Base-by-base conservation (phyloP, 148 eudicot genomes). In the Vaccinium vitisidaea region DNA sequence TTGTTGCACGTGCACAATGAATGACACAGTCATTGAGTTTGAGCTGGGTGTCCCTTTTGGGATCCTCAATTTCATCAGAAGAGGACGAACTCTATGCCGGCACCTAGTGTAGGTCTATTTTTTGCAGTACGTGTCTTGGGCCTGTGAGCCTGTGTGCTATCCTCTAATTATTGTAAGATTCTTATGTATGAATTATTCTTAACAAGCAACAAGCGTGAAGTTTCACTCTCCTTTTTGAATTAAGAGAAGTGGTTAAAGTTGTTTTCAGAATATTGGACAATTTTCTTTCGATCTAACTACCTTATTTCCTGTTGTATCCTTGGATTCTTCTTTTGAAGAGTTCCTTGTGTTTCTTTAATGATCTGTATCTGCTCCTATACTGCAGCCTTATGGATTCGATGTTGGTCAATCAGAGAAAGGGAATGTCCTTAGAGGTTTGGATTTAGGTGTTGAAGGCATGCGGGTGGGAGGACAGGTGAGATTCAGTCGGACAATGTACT, bases 321-420 rank as follows among this genome's bases (percentile, higher is more conserved):
- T 32, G 32, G 32, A 32, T 32, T 32, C 32, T 32, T 32, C 32
- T 82, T 30, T 81, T 6, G 1, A 81, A 46, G 36, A 67, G 8
- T 53, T 11, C 32, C 12, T 19, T 4, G 39, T 7, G 58, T 81
- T 9, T 78, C 36, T 25, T 21, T 23, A 52, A 21, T 82, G n/a
- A 36, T 15, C 2, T 9, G 5, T 18, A 27, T 50, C 52, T 75
- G 50, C 76, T 84, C 65, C 73, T 18, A 87, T 78, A 30, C 76
- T 90, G 85, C 92, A 96, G 99, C 99, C 99, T 63, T 96, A 96
- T 84, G 99, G 99, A 46, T 96, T 96, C 87, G 98, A 96, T 81
- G 94, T 96, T 83, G 99, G 99, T 86, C 91, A 96, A 83, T 96
- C 99, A 30, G 99, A 94, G 88, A 89, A 93, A 81, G 99, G 99